These are phyloP conservation scores for Spizellomyces punctatus DNA, from an alignment of 192 early-diverging fungal species.

Conservation along the genomic window DNA sequence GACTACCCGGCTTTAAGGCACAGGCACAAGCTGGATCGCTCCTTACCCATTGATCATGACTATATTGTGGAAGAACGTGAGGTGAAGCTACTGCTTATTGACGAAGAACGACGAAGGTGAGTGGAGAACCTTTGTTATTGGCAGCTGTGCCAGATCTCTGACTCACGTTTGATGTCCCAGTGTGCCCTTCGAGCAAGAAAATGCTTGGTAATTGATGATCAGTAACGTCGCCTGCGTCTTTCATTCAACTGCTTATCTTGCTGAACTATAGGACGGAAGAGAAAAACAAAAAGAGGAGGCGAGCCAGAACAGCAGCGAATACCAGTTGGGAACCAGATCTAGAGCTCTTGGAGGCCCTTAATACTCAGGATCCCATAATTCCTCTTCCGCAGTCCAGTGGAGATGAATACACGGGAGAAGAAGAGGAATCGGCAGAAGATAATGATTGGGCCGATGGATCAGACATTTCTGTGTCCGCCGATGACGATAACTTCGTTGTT, in stretches of 20 bases:
- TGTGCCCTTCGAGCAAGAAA: background rate
- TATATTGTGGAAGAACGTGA: conserved; percentile 7
- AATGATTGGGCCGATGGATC: conserved; percentile 11
- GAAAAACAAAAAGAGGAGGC: background rate
- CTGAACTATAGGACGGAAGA: conserved; percentile 2
- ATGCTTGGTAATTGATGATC: background rate
- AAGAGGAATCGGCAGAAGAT: conserved; percentile 22
- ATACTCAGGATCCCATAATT: conserved; percentile 15
- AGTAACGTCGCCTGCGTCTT: too few species aligned
- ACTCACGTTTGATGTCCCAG: background rate
- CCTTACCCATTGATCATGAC: background rate
- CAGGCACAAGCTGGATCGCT: conserved; percentile 4
- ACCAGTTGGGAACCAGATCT: conserved; percentile 19
- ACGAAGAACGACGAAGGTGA: background rate
- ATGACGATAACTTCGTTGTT: conserved; percentile 18
- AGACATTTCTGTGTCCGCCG: background rate
- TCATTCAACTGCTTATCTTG: too few species aligned
- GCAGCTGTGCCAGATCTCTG: too few species aligned
- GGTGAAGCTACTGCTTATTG: background rate
- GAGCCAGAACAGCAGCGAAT: background rate
- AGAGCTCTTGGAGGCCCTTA: conserved; percentile 7
- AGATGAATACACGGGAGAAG: conserved; percentile 37
- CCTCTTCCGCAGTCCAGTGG: conserved; percentile 35
- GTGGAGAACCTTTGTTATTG: too few species aligned
- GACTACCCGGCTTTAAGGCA: conserved; percentile 4